A percentile compares a stretch with the other conserved stretches of the same genome.
phyloP scores from a whole-genome alignment of 2,329 filamentous ascomycete species.

The Talaromyces sp. region DNA sequence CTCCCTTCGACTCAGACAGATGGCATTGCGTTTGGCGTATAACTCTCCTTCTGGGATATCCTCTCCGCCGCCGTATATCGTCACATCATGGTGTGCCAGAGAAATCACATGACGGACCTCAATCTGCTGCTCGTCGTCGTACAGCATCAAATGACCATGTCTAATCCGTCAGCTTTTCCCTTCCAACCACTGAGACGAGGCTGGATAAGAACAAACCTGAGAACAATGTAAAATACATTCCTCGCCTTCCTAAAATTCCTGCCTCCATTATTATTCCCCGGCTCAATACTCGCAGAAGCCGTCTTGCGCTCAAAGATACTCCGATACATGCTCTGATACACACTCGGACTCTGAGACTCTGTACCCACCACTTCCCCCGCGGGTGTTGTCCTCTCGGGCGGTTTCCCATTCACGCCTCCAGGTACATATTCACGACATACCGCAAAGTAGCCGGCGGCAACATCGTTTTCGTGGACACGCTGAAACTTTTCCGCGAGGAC shows the following conservation, averaged over 20 bases:
- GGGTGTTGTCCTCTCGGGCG: conserved; percentile 79
- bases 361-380: conserved; percentile 69
- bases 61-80: conserved; percentile 76
- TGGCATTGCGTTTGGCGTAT: conserved; percentile 91
- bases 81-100: conserved; percentile 76
- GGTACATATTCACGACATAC: conserved; percentile 90
- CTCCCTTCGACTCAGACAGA: conserved; percentile 69
- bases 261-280: conserved; percentile 44
- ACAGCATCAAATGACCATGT: conserved; percentile 94
- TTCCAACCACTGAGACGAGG: neutral
- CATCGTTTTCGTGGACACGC: conserved; percentile 65
- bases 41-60: conserved; percentile 84
- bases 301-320: conserved; percentile 86
- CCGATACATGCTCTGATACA: conserved; percentile 97
- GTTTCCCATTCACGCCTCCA: conserved; percentile 87
- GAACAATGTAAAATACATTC: conserved; percentile 89
- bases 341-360: conserved; percentile 76
- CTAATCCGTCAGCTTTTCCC: conserved; percentile 44
- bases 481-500: conserved; percentile 60
- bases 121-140: conserved; percentile 90
- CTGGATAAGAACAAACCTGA: conserved; percentile 59
- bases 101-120: conserved; percentile 97
- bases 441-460: conserved; percentile 90
- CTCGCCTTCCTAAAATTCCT: conserved; percentile 58
- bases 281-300: conserved; percentile 52